These are phyloP conservation scores for Ophiostoma novo-ulmi DNA, from an alignment of 2,329 filamentous ascomycete species.

Conservation along the genomic window DNA sequence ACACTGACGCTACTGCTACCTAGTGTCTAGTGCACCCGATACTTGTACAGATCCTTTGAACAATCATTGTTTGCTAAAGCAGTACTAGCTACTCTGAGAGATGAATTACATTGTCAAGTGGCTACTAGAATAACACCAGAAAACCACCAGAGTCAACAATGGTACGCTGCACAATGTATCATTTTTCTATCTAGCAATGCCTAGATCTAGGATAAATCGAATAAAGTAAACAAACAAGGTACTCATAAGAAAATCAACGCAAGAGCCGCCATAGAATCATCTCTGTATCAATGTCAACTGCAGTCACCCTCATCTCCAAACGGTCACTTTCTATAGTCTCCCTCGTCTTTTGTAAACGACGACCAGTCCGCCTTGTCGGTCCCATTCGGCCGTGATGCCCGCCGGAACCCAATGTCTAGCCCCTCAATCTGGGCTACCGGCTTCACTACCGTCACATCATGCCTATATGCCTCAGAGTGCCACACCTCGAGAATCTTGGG, in stretches of 20 bases:
- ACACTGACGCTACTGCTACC: too few species aligned
- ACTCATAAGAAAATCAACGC: not conserved
- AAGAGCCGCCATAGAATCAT: not conserved
- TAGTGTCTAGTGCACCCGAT: too few species aligned
- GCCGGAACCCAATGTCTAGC: constrained; percentile 42
- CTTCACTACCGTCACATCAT: constrained; percentile 39
- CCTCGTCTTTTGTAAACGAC: constrained; percentile 22
- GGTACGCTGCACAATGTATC: not conserved
- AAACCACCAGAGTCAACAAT: too few species aligned
- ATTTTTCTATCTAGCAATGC: not conserved
- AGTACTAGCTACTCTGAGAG: not conserved
- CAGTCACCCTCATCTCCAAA: not conserved
- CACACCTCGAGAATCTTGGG: constrained; percentile 42
- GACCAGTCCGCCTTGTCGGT: constrained; percentile 51
- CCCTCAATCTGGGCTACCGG: constrained; percentile 40
- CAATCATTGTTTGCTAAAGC: not conserved
- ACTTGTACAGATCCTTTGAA: too few species aligned
- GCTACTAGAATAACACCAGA: too few species aligned
- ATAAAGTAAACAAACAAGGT: not conserved
- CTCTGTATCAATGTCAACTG: not conserved
- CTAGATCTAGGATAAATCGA: not conserved
- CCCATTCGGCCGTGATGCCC: constrained; percentile 47
- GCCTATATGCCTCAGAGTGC: constrained; percentile 41
- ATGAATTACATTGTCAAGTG: too few species aligned
- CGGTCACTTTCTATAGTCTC: constrained; percentile 6